Evolutionary conservation across 352 stramenopile species (phyloP), one percentile per base, ranked within the genome.

Genomic region (Phytophthora macrochlamydospora): DNA sequence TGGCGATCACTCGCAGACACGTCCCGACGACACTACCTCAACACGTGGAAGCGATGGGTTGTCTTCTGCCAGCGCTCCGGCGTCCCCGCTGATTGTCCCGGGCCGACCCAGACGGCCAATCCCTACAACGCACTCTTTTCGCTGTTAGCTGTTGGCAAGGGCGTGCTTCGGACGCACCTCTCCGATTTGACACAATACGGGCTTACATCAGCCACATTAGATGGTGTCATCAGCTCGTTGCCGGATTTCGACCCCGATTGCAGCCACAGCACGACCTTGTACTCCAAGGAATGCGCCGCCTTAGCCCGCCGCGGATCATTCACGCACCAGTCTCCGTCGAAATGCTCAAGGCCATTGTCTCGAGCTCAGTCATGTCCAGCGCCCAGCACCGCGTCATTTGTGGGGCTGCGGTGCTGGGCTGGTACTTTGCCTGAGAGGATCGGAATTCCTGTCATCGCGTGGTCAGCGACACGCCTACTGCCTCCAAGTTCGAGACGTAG

Each of bases 381-480:
- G 13, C 54, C 53, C 46, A 54, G 11, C 30, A 69, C 54, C 62
- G 62, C 62, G 48, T 69, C 54, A 63, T 69, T 56, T 35, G 12
- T 44, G 62, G 62, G 62, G 62, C 62, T 69, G 49, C 62, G 62
- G 31, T 51, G 12, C 30, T 69, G 62, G 55, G 62, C 54, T 69
- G 63, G 40, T 69, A 53, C 62, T 62, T 69, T 45, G 57, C n/a
- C 28, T 62, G 1, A 18, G 55, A 42, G 31, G 62, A 18, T 31
- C 62, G 9, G 62, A 69, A 31, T 59, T 51, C 24, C 48, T 64
- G 29, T 18, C 6, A n/a, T 30, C 46, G n/a, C 30, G 14, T 37
- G 4, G 8, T 5, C 30, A 32, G 46, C 7, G 5, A 37, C 46
- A 38, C 24, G 30, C 8, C 46, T 53, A 53, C 46, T 53, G 46